Base-by-base conservation (phyloP, 1,284 basidiomycete species). In the Ustilago bromivora region DNA sequence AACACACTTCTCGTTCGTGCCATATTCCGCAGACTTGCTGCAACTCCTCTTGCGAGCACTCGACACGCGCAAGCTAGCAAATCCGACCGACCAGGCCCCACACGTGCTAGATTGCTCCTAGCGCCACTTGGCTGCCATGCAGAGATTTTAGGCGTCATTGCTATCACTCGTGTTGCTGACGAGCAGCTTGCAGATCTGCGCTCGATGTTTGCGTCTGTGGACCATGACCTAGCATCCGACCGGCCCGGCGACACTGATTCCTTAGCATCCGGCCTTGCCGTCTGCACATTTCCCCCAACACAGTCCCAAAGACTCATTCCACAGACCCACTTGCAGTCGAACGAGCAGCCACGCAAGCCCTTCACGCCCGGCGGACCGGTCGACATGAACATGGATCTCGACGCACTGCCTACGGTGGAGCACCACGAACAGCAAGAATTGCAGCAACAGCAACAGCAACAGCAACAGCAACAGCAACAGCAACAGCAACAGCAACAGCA, bases 181-280 rank as follows among this genome's bases (percentile, higher is more conserved):
- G 71, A 68, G 32, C 58, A 68, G 31, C 58, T 68, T 0, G 34
- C 54, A 13, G 66, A 73, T 35, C 34, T 73, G 6, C n/a, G 41
- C 28, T 23, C 54, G 6, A 32, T 53, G 13, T 62, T 73, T 13
- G 61, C 47, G 2, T 23, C 32, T 1, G 40, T 66, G 31, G 4
- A 47, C 19, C 10, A n/a, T 12, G 53, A 19, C 19, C 19, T 19
- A 13, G 46, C 46, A 9, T 15, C 23, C 36, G 4, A 11, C 8
- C 28, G 3, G 10, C 13, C 41, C 5, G 31, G 28, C 5, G 28
- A 28, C 28, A 31, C 35, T 7, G 32, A 47, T 13, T 49, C 55
- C 15, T 57, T 73, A 36, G 66, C 71, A 12, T 56, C 55, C 10
- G 71, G 71, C 11, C n/a, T 73, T 5, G 71, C 71, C 5, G 43